phyloP scores from a whole-genome alignment of 176 grass and related monocot species.

The Aechmea fasciata region DNA sequence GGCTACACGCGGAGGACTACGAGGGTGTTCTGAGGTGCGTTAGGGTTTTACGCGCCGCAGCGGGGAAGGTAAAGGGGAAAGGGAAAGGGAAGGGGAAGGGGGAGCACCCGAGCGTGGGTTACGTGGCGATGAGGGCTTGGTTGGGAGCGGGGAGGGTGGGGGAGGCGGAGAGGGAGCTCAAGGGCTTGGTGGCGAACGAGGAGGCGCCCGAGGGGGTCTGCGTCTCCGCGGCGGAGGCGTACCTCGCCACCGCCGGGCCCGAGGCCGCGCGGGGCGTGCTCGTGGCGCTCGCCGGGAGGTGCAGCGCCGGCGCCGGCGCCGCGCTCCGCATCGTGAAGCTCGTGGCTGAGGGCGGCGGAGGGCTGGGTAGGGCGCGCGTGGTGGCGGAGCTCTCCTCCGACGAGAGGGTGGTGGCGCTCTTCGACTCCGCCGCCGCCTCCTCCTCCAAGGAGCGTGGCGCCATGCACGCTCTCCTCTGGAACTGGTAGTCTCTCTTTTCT shows the following conservation, averaged over 20 bases:
- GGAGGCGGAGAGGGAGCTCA: slow-evolving; percentile 72
- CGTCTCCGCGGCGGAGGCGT: slow-evolving; percentile 62
- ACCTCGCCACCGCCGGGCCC: slow-evolving; percentile 40
- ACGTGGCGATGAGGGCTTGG: slow-evolving; percentile 55
- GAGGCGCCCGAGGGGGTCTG: slow-evolving; percentile 42
- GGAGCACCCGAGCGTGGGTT: slow-evolving; percentile 72
- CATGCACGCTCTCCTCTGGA: slow-evolving; percentile 91
- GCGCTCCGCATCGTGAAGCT: slow-evolving; percentile 54
- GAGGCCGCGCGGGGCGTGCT: slow-evolving; percentile 57
- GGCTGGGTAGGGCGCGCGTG: slow-evolving; percentile 29
- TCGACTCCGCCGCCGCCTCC: slow-evolving; percentile 35
- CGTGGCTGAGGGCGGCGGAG: slow-evolving; percentile 45
- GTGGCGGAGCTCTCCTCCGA: slow-evolving; percentile 64
- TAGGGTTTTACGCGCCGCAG: slow-evolving; percentile 33
- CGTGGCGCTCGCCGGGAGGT: slow-evolving; percentile 39
- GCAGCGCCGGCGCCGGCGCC: slow-evolving; percentile 36
- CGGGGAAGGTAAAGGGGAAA: neutral
- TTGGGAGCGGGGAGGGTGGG: slow-evolving; percentile 42
- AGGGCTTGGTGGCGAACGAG: slow-evolving; percentile 48
- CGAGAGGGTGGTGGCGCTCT: slow-evolving; percentile 63
- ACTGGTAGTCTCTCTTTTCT: slow-evolving; percentile 38
- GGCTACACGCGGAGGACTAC: slow-evolving; percentile 51
- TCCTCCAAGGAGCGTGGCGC: slow-evolving; percentile 41
- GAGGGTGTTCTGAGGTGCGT: slow-evolving; percentile 69
- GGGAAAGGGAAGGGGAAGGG: neutral